A percentile compares a stretch with the other conserved stretches of the same genome.
Conservation (phyloP, 768 basidiomycete genomes). For the Tricholoma matsutake region DNA sequence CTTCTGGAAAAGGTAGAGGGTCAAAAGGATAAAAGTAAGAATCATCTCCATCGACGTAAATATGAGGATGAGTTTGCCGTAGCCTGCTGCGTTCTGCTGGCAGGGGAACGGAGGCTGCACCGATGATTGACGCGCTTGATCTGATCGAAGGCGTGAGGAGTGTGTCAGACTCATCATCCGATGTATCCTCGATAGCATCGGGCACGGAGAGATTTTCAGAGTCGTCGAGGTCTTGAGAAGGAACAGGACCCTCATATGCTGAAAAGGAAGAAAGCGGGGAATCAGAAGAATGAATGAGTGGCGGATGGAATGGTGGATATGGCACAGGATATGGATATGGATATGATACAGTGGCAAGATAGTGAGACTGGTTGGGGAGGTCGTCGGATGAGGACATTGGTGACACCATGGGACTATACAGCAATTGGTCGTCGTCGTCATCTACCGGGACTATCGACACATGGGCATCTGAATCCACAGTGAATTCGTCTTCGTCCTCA, state of each 20-base stretch:
- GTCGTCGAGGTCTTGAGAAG: constrained; percentile 62
- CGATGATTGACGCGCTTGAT: constrained; percentile 53
- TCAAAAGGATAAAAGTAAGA: constrained; percentile 65
- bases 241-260: constrained; percentile 53
- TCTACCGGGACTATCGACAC: constrained; percentile 48
- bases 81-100: constrained; percentile 48
- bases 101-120: constrained; percentile 49
- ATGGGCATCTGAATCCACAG: constrained; percentile 41
- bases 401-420: constrained; percentile 61
- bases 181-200: constrained; percentile 80
- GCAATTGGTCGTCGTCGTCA: constrained; percentile 63
- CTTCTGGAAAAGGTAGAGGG: constrained; percentile 65
- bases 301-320: constrained; percentile 59
- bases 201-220: constrained; percentile 68
- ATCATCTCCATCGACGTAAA: constrained; percentile 61
- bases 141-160: constrained; percentile 59
- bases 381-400: constrained; percentile 81
- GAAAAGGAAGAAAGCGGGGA: constrained; percentile 45
- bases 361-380: constrained; percentile 50
- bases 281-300: constrained; percentile 51
- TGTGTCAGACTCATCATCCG: constrained; percentile 81
- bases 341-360: constrained; percentile 44
- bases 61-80: constrained; percentile 48
- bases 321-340: constrained; percentile 66
- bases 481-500: constrained; percentile 60